phyloP scores from a whole-genome alignment of 2,329 filamentous ascomycete species.

The Neonectria ditissima region DNA sequence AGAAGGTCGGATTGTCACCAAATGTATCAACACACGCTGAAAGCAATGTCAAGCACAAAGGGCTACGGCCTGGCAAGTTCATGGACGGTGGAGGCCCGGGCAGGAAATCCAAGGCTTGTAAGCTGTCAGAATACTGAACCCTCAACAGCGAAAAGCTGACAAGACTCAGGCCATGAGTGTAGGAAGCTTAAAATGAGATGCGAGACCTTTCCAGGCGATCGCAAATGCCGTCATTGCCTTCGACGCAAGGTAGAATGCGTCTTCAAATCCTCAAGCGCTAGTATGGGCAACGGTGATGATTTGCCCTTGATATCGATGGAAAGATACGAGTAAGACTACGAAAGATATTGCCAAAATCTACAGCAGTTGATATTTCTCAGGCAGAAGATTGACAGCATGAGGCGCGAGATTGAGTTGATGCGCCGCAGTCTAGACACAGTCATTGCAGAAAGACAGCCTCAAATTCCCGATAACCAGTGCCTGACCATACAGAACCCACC shows the following conservation, averaged over 20 bases:
- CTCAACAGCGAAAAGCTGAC: background rate
- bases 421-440: constrained; percentile 37
- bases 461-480: background rate
- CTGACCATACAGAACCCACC: constrained; percentile 23
- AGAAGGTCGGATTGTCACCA: background rate
- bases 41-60: constrained; percentile 13
- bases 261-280: constrained; percentile 19
- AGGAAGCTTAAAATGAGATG: constrained; percentile 34
- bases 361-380: background rate
- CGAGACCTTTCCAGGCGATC: constrained; percentile 29
- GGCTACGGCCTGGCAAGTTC: constrained; percentile 6
- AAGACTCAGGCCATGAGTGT: constrained; percentile 24
- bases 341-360: too few relatives aligned
- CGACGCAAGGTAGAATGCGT: constrained; percentile 31
- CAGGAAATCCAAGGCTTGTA: constrained; percentile 32
- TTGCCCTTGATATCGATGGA: constrained; percentile 7
- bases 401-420: constrained; percentile 41
- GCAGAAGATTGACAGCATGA: constrained; percentile 46
- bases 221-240: constrained; percentile 30
- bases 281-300: constrained; percentile 6
- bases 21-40: background rate
- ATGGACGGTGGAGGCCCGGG: constrained; percentile 23
- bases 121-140: background rate
- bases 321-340: constrained; percentile 22
- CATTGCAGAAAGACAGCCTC: constrained; percentile 21